These are phyloP conservation scores for Phylloporus rhodoxanthus DNA, from an alignment of 768 basidiomycete species.

Conservation along the genomic window DNA sequence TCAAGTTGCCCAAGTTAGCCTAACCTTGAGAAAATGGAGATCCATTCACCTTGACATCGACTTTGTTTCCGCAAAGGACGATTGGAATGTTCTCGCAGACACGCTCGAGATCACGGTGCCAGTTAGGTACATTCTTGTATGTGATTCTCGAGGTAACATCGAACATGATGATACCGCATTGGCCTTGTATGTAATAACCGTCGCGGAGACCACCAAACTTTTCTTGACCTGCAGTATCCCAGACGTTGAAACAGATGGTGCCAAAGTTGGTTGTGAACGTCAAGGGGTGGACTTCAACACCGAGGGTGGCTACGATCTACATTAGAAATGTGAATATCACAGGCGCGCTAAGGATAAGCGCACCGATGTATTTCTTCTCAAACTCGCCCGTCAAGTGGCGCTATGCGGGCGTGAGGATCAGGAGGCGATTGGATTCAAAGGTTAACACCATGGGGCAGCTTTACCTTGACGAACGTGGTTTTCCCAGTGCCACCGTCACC, in stretches of 20 bases:
- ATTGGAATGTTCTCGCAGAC: slow-evolving; percentile 99
- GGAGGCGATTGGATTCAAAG: slow-evolving; percentile 42
- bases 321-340: slow-evolving; percentile 12
- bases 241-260: slow-evolving; percentile 98
- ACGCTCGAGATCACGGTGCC: slow-evolving; percentile 99
- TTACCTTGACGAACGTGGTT: slow-evolving; percentile 96
- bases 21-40: neutral
- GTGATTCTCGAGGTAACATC: slow-evolving; percentile 99
- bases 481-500: slow-evolving; percentile 97
- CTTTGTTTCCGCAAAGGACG: slow-evolving; percentile 99
- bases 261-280: slow-evolving; percentile 97
- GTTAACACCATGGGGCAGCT: slow-evolving; percentile 23
- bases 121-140: slow-evolving; percentile 99
- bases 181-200: slow-evolving; percentile 95
- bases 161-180: slow-evolving; percentile 99
- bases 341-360: slow-evolving; percentile 23
- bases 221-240: slow-evolving; percentile 99
- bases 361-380: slow-evolving; percentile 99
- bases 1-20: slow-evolving; percentile 7
- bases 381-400: slow-evolving; percentile 99
- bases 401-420: slow-evolving; percentile 51
- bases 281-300: slow-evolving; percentile 98
- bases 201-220: slow-evolving; percentile 99
- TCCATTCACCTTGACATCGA: slow-evolving; percentile 87
- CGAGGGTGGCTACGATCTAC: slow-evolving; percentile 76